Conservation (phyloP, 2,329 filamentous ascomycete species). For the Diaporthe vexans region DNA sequence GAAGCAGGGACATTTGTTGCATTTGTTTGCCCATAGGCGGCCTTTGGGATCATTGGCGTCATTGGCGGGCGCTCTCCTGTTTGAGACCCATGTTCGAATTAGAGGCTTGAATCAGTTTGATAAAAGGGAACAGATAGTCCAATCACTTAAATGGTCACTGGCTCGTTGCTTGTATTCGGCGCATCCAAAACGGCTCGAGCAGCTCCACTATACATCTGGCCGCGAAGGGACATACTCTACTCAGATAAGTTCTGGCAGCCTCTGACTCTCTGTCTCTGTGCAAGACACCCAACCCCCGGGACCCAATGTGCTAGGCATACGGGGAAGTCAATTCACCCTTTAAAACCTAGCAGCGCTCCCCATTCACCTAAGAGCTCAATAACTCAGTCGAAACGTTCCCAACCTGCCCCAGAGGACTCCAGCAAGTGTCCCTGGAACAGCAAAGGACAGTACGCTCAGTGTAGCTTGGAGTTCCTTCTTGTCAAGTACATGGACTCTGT, state of each 20-base stretch:
- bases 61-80: neutral
- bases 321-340: neutral
- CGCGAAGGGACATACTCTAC: neutral
- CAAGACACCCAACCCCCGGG: no score
- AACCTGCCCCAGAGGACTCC: neutral
- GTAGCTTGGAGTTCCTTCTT: neutral
- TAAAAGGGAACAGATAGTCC: neutral
- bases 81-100: neutral
- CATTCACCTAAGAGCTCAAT: neutral
- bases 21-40: neutral
- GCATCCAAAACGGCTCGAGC: neutral
- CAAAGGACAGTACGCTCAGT: constrained; percentile 10
- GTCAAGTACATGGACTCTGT: neutral
- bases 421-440: neutral
- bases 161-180: neutral
- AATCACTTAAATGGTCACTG: neutral
- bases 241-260: neutral
- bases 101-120: neutral
- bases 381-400: neutral
- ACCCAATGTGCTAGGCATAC: neutral
- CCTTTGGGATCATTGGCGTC: neutral
- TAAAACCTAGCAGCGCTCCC: neutral
- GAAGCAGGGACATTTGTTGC: no score
- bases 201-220: neutral
- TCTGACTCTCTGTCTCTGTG: neutral